Percentiles rank a stretch among this genome's conserved stretches.
phyloP scores from a whole-genome alignment of 768 basidiomycete genomes.

The Asterophora lycoperdoides region DNA sequence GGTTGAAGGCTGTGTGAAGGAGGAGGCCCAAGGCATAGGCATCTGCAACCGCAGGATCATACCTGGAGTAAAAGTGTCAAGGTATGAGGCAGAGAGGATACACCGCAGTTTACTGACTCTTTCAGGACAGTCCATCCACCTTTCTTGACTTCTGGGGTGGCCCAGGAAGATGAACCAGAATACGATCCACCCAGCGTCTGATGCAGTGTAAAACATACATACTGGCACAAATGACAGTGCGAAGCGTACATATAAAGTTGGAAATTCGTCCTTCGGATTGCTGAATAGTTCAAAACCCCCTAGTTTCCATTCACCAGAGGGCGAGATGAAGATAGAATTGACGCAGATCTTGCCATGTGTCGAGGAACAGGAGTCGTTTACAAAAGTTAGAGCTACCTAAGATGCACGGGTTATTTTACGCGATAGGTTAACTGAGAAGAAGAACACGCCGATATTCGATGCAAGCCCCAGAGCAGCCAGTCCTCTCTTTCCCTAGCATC shows the following conservation, averaged over 20 bases:
- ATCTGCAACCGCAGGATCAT: conserved; percentile 65
- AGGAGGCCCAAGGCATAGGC: conserved; percentile 87
- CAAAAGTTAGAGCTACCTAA: conserved; percentile 84
- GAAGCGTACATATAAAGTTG: conserved; percentile 73
- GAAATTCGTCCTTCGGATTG: conserved; percentile 71
- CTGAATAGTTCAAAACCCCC: conserved; percentile 93
- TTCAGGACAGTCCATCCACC: conserved; percentile 79
- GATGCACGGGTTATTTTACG: conserved; percentile 7
- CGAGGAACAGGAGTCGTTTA: conserved; percentile 79
- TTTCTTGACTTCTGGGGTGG: conserved; percentile 86
- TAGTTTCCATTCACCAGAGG: conserved; percentile 94
- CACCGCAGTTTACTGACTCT: conserved; percentile 48
- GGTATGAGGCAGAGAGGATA: not conserved
- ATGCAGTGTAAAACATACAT: conserved; percentile 11
- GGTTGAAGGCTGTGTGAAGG: conserved; percentile 85
- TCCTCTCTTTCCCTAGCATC: conserved; percentile 69
- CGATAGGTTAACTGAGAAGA: not conserved
- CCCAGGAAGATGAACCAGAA: conserved; percentile 56
- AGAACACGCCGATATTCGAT: conserved; percentile 74
- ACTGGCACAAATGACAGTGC: conserved; percentile 8
- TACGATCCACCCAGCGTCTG: conserved; percentile 66
- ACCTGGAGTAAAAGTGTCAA: conserved; percentile 25
- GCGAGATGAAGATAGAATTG: conserved; percentile 84
- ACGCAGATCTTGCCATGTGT: conserved; percentile 78
- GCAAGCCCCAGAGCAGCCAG: conserved; percentile 92